A percentile compares a stretch with the other conserved stretches of the same genome.
phyloP scores from a whole-genome alignment of 768 basidiomycete species.

The Boletales sp. region DNA sequence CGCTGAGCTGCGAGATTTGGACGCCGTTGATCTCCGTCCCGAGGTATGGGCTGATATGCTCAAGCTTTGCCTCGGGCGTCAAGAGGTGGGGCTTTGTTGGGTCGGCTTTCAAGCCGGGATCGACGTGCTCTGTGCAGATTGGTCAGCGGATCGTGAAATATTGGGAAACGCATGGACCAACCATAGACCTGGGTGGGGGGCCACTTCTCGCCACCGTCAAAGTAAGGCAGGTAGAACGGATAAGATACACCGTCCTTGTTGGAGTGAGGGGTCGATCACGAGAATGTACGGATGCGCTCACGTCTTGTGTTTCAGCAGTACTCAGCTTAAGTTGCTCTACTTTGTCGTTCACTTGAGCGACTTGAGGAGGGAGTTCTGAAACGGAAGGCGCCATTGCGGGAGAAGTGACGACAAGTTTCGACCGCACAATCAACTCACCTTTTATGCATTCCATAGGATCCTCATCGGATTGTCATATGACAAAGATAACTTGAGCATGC shows the following conservation, averaged over 20 bases:
- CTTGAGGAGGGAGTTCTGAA: constrained; percentile 2
- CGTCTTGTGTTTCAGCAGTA: constrained; percentile 1
- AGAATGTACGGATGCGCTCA: neutral
- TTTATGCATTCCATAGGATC: no score
- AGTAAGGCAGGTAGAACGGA: constrained; percentile 48
- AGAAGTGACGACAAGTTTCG: no score
- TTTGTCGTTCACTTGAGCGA: neutral
- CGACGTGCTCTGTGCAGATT: constrained; percentile 36
- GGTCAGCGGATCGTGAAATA: neutral
- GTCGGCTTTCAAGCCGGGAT: constrained; percentile 47
- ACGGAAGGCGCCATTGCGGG: constrained; percentile 14
- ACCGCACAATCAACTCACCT: no score
- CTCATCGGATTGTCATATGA: no score
- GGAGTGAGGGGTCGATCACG: neutral
- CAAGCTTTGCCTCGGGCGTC: constrained; percentile 33
- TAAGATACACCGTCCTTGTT: constrained; percentile 40
- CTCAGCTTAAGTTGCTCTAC: constrained; percentile 6
- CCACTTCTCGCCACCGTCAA: constrained; percentile 47
- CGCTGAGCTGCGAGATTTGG: constrained; percentile 49
- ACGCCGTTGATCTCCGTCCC: constrained; percentile 50
- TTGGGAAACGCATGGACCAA: neutral
- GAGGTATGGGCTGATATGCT: constrained; percentile 46
- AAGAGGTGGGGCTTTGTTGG: constrained; percentile 51
- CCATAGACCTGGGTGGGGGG: constrained; percentile 39
- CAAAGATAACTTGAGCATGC: no score